A percentile compares a stretch with the other conserved stretches of the same genome.
Conservation (phyloP, 108 stramenopile species). For the Fragilaria crotonensis region DNA sequence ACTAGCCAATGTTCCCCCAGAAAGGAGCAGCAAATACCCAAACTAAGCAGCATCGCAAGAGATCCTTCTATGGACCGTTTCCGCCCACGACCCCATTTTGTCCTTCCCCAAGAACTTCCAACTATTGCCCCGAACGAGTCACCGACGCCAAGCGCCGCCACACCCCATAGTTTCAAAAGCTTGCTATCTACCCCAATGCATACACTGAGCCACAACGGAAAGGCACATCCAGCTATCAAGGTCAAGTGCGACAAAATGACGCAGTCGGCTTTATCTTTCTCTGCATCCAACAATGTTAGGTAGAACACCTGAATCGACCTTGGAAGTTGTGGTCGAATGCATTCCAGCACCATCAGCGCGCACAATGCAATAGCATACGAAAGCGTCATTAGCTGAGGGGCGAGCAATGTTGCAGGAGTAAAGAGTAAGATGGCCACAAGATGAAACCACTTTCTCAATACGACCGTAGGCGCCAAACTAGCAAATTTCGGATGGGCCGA, state of each 20-base stretch:
- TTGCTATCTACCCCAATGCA: constrained; percentile 8
- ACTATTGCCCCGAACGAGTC: constrained; percentile 70
- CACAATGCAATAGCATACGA: constrained; percentile 67
- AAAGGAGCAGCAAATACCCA: constrained; percentile 16
- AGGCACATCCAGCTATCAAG: constrained; percentile 70
- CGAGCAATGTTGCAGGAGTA: constrained; percentile 38
- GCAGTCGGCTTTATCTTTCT: constrained; percentile 8
- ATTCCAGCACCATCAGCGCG: constrained; percentile 55
- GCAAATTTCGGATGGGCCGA: too few relatives aligned
- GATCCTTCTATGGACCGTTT: constrained; percentile 69
- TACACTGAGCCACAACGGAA: constrained; percentile 57
- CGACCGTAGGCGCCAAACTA: too few relatives aligned
- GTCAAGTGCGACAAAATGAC: constrained; percentile 65
- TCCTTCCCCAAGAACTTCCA: constrained; percentile 26
- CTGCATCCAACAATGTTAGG: constrained; percentile 22
- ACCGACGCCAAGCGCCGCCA: constrained; percentile 67
- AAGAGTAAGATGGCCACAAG: constrained; percentile 64
- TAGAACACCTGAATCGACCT: constrained; percentile 24
- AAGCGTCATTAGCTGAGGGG: constrained; percentile 62
- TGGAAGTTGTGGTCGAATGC: constrained; percentile 27
- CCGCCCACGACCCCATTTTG: constrained; percentile 27
- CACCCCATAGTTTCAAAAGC: constrained; percentile 46
- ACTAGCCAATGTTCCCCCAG: too few relatives aligned
- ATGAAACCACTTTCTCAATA: constrained; percentile 81
- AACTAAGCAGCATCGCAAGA: constrained; percentile 62